Base-by-base conservation (phyloP, 345 rosid genomes). In the Streptanthus diversifolius region DNA sequence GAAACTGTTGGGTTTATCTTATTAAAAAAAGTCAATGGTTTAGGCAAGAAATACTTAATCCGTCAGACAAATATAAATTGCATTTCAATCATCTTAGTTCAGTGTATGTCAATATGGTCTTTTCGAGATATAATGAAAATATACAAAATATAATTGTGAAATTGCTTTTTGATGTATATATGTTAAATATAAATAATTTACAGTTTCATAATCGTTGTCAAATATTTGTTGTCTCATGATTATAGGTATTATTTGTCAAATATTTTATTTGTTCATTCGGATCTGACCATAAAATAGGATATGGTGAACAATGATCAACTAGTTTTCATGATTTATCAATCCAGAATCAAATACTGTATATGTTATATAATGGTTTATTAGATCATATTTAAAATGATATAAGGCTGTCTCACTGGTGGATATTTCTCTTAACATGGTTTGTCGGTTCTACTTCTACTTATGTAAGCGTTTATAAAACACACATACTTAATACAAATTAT, bases 11-110 rank as follows among this genome's bases (percentile, higher is more conserved):
- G 2, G 70, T 25, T 75, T 52, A 75, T 68, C 69, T 53, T 5
- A n/a, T n/a, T n/a, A n/a, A 18, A 68, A 52, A 66, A 75, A 61
- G 79, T 75, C 79, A 75, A 75, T 68, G 74, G 45, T 68, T 61
- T 55, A 15, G 67, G 55, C 21, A 37, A 53, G 24, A 37, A 39
- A 14, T 24, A 39, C 48, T 51, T 52, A 68, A 61, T 49, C 53
- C 15, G 30, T 9, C 49, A 12, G 33, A 59, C 39, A 55, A 22
- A 22, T 48, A 29, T 19, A 58, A 29, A 21, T 66, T 47, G 15
- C 14, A 7, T 15, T 48, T 66, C 24, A 49, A 37, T 29, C 53
- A 36, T 36, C 15, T 29, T 73, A 24, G 51, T 49, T 48, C 72
- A 66, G 21, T 48, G 53, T 74, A 29, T 66, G 61, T 39, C 67